Percentiles rank a stretch among this genome's conserved stretches.
Evolutionary conservation across 2,329 filamentous ascomycete species (phyloP).

Genomic region (Aureobasidium sp.): DNA sequence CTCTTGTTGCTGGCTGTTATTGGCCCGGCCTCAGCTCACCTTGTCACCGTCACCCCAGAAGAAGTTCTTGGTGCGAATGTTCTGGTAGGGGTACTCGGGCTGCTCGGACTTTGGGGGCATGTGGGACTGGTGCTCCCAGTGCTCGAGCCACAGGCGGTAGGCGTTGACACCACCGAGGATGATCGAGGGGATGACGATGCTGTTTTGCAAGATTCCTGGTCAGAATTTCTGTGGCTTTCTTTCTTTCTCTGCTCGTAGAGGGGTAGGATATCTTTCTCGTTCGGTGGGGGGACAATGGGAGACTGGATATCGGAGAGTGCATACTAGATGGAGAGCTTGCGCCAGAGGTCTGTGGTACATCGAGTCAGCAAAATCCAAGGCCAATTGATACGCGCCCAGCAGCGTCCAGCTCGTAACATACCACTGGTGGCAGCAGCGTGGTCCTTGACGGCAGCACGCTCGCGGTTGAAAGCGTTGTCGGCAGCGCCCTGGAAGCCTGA

Average conservation of each 20-base stretch:
- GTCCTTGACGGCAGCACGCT: constrained; percentile 81
- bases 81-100: constrained; percentile 91
- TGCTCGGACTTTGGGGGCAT: constrained; percentile 82
- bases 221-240: background rate
- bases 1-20: background rate
- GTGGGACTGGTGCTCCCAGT: constrained; percentile 94
- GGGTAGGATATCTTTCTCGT: background rate
- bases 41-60: constrained; percentile 94
- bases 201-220: constrained; percentile 30
- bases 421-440: constrained; percentile 79
- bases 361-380: background rate
- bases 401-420: constrained; percentile 39
- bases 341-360: constrained; percentile 66
- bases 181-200: constrained; percentile 65
- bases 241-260: constrained; percentile 12
- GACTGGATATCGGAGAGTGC: background rate
- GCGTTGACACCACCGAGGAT: constrained; percentile 69
- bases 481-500: constrained; percentile 44
- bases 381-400: background rate
- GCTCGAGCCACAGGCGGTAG: constrained; percentile 84
- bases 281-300: background rate
- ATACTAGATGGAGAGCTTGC: constrained; percentile 92
- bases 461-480: constrained; percentile 89
- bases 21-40: constrained; percentile 40
- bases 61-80: constrained; percentile 94